Conservation (phyloP, 169 alveolate genomes). For the Plasmodium knowlesi region DNA sequence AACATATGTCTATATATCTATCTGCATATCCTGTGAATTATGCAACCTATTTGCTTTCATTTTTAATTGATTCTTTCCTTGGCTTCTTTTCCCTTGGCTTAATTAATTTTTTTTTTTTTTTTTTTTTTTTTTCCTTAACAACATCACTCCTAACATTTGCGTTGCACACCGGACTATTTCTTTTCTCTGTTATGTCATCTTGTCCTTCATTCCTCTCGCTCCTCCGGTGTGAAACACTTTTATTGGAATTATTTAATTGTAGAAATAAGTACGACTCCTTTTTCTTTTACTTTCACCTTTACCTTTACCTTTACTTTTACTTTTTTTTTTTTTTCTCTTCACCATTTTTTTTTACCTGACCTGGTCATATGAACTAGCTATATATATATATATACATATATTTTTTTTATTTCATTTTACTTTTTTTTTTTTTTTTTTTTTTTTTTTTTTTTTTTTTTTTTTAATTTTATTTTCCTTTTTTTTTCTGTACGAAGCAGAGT, state of each 20-base stretch:
- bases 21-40: background rate
- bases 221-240: background rate
- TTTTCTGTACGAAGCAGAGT: background rate
- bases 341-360: no score
- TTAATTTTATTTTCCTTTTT: no score
- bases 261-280: background rate
- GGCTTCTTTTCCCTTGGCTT: background rate
- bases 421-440: no score
- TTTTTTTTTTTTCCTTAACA: background rate
- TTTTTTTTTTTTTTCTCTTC: no score
- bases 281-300: background rate
- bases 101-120: no score
- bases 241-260: no score
- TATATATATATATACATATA: no score
- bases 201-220: background rate
- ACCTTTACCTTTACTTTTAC: background rate
- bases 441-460: no score
- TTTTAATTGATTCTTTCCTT: background rate
- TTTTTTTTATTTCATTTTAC: no score
- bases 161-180: background rate
- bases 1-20: background rate
- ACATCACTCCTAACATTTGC: background rate
- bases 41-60: background rate
- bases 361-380: no score
- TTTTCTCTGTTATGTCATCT: background rate